Evolutionary conservation across 768 basidiomycete genomes (phyloP).

Genomic region (Gyrodon lividus): DNA sequence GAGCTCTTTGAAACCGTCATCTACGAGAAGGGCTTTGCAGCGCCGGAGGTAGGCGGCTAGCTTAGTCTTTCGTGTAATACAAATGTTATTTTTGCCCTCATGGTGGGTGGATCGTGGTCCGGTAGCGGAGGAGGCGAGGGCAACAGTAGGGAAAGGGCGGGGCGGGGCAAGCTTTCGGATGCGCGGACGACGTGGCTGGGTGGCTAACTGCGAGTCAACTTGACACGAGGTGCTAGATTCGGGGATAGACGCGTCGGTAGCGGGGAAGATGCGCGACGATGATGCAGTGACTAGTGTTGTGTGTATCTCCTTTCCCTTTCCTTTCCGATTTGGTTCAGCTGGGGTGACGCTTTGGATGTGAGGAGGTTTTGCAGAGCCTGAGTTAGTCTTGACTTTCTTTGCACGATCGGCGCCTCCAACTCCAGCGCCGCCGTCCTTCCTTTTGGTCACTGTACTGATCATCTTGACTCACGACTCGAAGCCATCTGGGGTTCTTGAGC

Average conservation of each 20-base stretch:
- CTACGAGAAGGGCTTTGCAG: constrained; percentile 69
- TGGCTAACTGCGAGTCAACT: background rate
- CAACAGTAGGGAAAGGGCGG: constrained; percentile 75
- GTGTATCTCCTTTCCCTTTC: constrained; percentile 3
- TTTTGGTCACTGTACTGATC: background rate
- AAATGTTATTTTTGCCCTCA: constrained; percentile 81
- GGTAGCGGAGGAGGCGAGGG: constrained; percentile 72
- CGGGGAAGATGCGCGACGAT: background rate
- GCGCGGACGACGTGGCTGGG: constrained; percentile 24
- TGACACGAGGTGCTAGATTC: background rate
- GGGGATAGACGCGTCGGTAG: constrained; percentile 3
- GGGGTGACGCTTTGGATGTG: background rate
- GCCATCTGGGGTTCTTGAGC: too few relatives aligned
- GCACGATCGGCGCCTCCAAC: background rate
- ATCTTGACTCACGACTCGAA: background rate
- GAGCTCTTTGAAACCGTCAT: constrained; percentile 78
- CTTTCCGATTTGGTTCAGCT: background rate
- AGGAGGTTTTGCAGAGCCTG: background rate
- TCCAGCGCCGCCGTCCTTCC: constrained; percentile 17
- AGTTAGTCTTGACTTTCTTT: constrained; percentile 18
- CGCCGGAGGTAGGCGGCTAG: constrained; percentile 73
- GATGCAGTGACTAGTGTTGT: background rate
- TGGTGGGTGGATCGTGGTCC: constrained; percentile 77
- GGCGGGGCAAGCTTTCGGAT: constrained; percentile 70
- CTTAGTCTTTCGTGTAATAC: constrained; percentile 73